Evolutionary conservation across 1,284 basidiomycete genomes (phyloP).

Genomic region (Stereum hirsutum): DNA sequence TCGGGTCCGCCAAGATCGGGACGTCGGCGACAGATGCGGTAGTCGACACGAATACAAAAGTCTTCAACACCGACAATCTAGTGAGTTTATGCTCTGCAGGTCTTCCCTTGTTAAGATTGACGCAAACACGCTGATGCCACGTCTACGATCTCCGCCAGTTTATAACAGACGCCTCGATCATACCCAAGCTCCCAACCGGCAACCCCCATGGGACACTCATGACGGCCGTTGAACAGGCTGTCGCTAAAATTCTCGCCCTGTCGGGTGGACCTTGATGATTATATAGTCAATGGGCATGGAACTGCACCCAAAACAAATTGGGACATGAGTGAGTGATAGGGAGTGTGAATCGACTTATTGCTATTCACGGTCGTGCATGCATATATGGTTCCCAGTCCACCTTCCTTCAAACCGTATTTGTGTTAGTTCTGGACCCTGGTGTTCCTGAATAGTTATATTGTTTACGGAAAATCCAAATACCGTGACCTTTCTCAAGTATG

Average conservation of each 20-base stretch:
- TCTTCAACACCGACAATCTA: slow-evolving; percentile 48
- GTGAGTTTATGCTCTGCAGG: slow-evolving; percentile 24
- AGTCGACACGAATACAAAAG: slow-evolving; percentile 49
- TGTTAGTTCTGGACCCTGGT: too few relatives aligned
- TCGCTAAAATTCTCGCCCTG: slow-evolving; percentile 42
- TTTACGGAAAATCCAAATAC: too few relatives aligned
- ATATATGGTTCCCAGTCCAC: too few relatives aligned
- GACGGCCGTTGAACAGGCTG: slow-evolving; percentile 46
- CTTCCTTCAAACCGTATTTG: too few relatives aligned
- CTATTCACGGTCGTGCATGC: too few relatives aligned
- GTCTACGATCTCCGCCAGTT: slow-evolving; percentile 21
- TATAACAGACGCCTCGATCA: slow-evolving; percentile 29
- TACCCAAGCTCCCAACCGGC: slow-evolving; percentile 37
- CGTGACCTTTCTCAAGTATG: too few relatives aligned
- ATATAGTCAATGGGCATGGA: too few relatives aligned
- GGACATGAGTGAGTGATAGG: too few relatives aligned
- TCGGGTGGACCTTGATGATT: slow-evolving; percentile 36
- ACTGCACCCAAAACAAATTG: too few relatives aligned
- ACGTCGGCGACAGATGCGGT: slow-evolving; percentile 28
- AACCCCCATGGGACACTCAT: slow-evolving; percentile 48
- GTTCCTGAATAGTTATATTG: too few relatives aligned
- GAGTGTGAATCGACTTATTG: too few relatives aligned
- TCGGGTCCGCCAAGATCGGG: slow-evolving; percentile 43
- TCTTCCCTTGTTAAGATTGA: not conserved
- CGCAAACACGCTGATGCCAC: too few relatives aligned